Evolutionary conservation across 371 early-diverging fungal species (phyloP), one percentile per base, ranked within the genome.

Genomic region (Saksenaea vasiformis): DNA sequence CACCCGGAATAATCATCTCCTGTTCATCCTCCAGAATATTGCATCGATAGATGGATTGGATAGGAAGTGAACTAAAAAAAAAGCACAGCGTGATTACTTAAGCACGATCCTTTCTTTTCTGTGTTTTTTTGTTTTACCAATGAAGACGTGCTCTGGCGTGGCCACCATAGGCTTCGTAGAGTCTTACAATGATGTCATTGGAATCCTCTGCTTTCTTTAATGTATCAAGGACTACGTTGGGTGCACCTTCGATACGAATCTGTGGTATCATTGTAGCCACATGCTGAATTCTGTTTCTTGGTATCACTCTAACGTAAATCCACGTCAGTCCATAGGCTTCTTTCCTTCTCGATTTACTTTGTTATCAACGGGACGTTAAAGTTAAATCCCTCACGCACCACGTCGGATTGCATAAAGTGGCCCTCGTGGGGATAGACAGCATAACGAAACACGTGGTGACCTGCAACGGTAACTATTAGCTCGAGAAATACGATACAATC

Each of bases 121-220:
- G 34, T 14, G 11, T 55, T 56, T 41, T 39, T 11, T 17, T 14
- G 19, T 17, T 13, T 61, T 76, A 90, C 90, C 85, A 87, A 27
- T 68, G 69, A 14, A 94, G 60, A 17, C 61, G 71, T 24, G 84
- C 86, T 41, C 54, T 71, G 5, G 91, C 92, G 14, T 90, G 90
- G 1, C 96, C 95, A 11, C 98, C 97, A 69, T 85, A 91, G 0
- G 93, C 85, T 72, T 97, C 97, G 69, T 92, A 93, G 5, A 96
- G 57, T 31, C 98, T 77, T 19, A 97, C 60, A 22, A 96, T 77
- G 13, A 96, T 59, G 47, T 82, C 76, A 28, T 86, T 76, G 5
- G 78, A 72, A 70, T 93, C 92, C 69, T 95, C 95, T 1, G 95
- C 91, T 22, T 78, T 69, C 70, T 95, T 96, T 61, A 95, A 75